Base-by-base conservation (phyloP, 148 eudicot genomes). In the Vaccinium macrocarpon region DNA sequence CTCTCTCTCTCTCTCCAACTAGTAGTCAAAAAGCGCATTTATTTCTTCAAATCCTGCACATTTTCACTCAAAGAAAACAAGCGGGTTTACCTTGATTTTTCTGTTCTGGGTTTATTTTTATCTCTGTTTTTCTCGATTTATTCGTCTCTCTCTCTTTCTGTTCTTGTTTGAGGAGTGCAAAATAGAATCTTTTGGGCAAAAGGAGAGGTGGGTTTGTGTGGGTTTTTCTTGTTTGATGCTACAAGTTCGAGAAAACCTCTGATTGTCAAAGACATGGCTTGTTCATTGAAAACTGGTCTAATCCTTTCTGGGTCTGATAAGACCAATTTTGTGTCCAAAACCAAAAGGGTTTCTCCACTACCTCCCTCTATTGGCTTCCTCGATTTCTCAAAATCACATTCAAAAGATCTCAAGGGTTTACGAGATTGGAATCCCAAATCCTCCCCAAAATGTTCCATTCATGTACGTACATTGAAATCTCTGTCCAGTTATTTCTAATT, bases 321-420 rank as follows among this genome's bases (percentile, higher is more conserved):
- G 29, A 38, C 82, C 62, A 2, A 77, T 35, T n/a, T 77, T 61
- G 83, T 27, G 12, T 71, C 78, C 80, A 81, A 70, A 49, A 50
- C 46, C 32, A 76, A 35, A 35, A 79, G 80, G 75, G 35, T 72
- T 81, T 77, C 50, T 71, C 68, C 80, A 51, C 76, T 71, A 61
- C 72, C 56, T 64, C 82, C 87, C 80, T 76, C 87, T 49, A 6
- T 6, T 50, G 15, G 27, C 38, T 85, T 14, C 25, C 75, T 84
- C 71, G 86, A 76, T 32, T 74, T 83, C 42, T 38, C 50, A 57
- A 62, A 83, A 8, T 62, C 82, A 56, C 32, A 79, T 48, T 48
- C 88, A 6, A 84, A 87, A 77, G 88, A 88, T 87, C 88, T 71
- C 46, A 90, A 66, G 70, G 78, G 81, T 56, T 74, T 82, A 4